Conservation (phyloP, 371 early-diverging fungal species). For the Rhizomucor pusillus region DNA sequence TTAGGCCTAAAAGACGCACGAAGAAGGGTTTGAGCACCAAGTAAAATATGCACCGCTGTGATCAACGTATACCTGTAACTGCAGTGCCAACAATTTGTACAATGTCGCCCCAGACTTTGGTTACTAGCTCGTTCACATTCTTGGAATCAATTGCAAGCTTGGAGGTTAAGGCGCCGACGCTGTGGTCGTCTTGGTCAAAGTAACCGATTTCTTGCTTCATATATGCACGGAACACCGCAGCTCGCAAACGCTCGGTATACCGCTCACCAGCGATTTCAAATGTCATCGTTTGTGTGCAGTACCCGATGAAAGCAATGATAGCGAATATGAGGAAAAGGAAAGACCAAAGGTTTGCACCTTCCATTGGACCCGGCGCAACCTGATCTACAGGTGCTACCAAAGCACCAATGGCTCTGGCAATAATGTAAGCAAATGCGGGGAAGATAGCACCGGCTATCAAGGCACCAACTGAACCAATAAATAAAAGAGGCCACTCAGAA, state of each 20-base stretch:
- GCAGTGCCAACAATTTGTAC: constrained; percentile 44
- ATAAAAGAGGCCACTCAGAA: constrained; percentile 31
- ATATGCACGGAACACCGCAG: constrained; percentile 49
- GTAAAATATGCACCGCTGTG: neutral
- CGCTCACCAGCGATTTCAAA: constrained; percentile 52
- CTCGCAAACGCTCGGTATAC: constrained; percentile 56
- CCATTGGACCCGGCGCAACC: constrained; percentile 29
- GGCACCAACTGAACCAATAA: constrained; percentile 39
- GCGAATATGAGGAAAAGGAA: constrained; percentile 67
- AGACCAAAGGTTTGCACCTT: constrained; percentile 66
- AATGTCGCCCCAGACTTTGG: constrained; percentile 53
- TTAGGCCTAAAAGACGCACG: constrained; percentile 38
- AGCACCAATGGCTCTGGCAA: constrained; percentile 20
- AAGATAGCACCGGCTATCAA: constrained; percentile 51
- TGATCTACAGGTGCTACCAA: constrained; percentile 12
- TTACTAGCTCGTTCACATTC: constrained; percentile 54
- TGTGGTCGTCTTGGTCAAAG: constrained; percentile 68
- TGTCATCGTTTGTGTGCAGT: constrained; percentile 19
- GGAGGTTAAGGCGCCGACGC: constrained; percentile 69
- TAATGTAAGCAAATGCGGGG: constrained; percentile 30
- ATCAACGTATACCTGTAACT: constrained; percentile 14
- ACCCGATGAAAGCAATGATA: constrained; percentile 41
- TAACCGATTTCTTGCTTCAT: constrained; percentile 80
- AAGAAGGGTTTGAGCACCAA: constrained; percentile 7
- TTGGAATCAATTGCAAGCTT: constrained; percentile 75